Conservation (phyloP, 371 early-diverging fungal genomes). For the Apophysomyces ossiformis region DNA sequence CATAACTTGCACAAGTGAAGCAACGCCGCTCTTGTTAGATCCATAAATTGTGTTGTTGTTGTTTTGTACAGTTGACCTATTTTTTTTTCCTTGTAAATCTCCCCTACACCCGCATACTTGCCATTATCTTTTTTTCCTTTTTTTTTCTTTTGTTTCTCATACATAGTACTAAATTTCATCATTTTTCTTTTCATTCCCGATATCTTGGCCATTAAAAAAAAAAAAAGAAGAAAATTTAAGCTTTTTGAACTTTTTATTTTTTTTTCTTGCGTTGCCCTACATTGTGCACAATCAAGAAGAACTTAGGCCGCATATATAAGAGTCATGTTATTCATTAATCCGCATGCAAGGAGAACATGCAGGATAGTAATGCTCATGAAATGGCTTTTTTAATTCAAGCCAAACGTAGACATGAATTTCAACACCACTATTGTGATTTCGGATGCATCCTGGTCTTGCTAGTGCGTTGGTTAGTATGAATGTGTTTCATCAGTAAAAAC, state of each 20-base stretch:
- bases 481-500: too few species aligned
- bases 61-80: neutral
- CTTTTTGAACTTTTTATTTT: too few species aligned
- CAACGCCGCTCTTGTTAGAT: slow-evolving; percentile 6
- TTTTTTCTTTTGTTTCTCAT: neutral
- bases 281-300: neutral
- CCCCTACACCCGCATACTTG: neutral
- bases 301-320: neutral
- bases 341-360: slow-evolving; percentile 11
- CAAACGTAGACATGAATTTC: slow-evolving; percentile 2
- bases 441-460: neutral
- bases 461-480: too few species aligned
- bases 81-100: slow-evolving; percentile 2
- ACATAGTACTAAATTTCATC: neutral
- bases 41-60: neutral
- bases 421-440: neutral
- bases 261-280: neutral
- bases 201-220: neutral
- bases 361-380: slow-evolving; percentile 9
- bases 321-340: slow-evolving; percentile 6
- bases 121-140: neutral
- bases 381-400: slow-evolving; percentile 5
- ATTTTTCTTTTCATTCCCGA: neutral
- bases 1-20: slow-evolving; percentile 22
- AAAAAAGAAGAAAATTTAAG: neutral